Evolutionary conservation across 257 asterid species (phyloP).

Genomic region (Leonotis leonurus): DNA sequence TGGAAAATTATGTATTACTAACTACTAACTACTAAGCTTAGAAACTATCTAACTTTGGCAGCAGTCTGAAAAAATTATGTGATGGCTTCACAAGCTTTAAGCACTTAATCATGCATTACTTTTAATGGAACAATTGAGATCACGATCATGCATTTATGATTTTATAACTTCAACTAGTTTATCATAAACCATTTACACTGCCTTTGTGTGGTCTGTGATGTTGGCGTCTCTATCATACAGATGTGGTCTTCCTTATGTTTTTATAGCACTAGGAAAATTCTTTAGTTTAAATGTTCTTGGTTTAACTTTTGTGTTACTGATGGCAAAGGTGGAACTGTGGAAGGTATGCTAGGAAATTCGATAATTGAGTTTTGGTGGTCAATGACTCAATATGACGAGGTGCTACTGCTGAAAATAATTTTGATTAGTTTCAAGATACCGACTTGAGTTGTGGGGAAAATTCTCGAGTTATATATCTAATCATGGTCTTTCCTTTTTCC

Average conservation of each 20-base stretch:
- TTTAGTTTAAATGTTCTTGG: neutral
- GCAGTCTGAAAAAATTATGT: neutral
- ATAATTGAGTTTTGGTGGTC: neutral
- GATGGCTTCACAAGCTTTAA: neutral
- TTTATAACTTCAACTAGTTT: neutral
- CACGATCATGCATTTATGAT: neutral
- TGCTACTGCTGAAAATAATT: neutral
- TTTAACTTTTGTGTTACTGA: neutral
- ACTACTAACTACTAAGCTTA: neutral
- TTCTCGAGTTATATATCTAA: neutral
- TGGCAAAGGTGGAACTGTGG: neutral
- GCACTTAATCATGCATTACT: neutral
- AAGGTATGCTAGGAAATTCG: neutral
- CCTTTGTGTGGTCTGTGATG: neutral
- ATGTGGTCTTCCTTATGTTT: neutral
- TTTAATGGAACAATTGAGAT: neutral
- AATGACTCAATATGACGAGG: neutral
- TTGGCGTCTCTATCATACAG: neutral
- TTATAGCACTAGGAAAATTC: neutral
- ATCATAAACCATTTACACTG: neutral
- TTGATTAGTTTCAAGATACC: neutral
- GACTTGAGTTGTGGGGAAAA: neutral
- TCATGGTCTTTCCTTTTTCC: neutral
- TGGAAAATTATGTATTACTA: neutral
- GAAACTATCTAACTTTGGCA: neutral